Conservation (phyloP, 192 early-diverging fungal species). For the Haplosporangium gracile region DNA sequence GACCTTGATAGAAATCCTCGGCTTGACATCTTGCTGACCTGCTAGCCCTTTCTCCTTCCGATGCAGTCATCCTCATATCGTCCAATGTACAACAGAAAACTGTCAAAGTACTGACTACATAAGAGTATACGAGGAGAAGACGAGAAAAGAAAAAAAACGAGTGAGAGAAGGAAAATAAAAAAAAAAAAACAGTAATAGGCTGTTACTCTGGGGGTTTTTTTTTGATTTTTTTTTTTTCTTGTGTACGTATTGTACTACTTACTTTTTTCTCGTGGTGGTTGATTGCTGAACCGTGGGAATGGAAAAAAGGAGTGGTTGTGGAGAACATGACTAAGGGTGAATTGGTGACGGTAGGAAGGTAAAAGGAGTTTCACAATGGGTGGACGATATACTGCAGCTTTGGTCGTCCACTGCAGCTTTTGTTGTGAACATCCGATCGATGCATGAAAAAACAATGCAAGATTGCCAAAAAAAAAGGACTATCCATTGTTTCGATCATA, state of each 20-base stretch:
- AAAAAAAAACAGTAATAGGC: background rate
- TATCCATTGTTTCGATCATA: background rate
- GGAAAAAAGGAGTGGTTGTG: background rate
- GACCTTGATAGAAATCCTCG: background rate
- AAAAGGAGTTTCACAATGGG: background rate
- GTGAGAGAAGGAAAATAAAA: background rate
- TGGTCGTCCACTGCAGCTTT: background rate
- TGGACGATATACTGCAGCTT: background rate
- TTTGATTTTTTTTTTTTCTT: background rate
- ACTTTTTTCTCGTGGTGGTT: constrained; percentile 2
- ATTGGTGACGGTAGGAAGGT: background rate
- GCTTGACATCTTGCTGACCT: background rate
- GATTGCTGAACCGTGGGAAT: background rate
- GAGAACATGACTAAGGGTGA: too few relatives aligned
- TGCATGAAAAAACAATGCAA: background rate
- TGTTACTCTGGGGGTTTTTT: background rate
- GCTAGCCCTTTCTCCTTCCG: background rate
- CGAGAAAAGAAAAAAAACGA: background rate
- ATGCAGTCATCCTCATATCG: background rate
- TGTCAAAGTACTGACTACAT: background rate
- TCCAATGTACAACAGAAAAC: background rate
- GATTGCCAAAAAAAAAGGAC: background rate
- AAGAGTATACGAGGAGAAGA: too few relatives aligned
- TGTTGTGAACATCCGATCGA: background rate
- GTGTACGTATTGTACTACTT: background rate